phyloP scores from a whole-genome alignment of 495 filamentous ascomycete species.

The Penicillium simplicissimum region DNA sequence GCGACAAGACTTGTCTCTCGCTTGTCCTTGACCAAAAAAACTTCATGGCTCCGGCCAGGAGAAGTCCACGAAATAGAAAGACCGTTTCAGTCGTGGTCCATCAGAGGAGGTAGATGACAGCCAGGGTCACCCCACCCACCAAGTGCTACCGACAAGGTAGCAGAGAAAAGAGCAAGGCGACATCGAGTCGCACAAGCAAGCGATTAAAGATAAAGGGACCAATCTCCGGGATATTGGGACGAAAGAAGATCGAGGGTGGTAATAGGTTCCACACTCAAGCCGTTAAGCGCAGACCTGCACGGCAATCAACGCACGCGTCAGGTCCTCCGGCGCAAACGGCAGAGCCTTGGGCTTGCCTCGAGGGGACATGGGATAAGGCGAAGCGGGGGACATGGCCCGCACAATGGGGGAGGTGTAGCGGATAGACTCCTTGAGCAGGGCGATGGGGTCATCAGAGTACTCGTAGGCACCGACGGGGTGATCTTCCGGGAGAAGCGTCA shows the following conservation, averaged over 20 bases:
- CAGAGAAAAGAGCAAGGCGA: slow-evolving; percentile 9
- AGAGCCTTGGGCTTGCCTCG: slow-evolving; percentile 31
- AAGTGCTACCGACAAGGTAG: background rate
- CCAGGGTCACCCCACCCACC: background rate
- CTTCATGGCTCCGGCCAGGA: slow-evolving; percentile 1
- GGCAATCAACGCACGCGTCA: slow-evolving; percentile 45
- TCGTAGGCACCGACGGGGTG: slow-evolving; percentile 21
- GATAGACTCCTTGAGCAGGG: slow-evolving; percentile 39
- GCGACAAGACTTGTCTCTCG: background rate
- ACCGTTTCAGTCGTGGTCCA: background rate
- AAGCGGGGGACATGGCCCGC: slow-evolving; percentile 34
- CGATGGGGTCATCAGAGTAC: slow-evolving; percentile 33
- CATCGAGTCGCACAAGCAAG: slow-evolving; percentile 15
- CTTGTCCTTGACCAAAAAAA: background rate
- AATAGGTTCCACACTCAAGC: background rate
- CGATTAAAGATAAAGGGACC: slow-evolving; percentile 13
- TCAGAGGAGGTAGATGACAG: background rate
- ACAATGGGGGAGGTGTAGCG: slow-evolving; percentile 38
- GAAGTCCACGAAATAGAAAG: background rate
- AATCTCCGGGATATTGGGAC: slow-evolving; percentile 23
- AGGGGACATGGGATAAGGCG: slow-evolving; percentile 26
- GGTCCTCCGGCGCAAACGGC: slow-evolving; percentile 44
- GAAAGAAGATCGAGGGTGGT: slow-evolving; percentile 6
- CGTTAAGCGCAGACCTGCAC: slow-evolving; percentile 40
- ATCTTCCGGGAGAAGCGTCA: slow-evolving; percentile 38